Evolutionary conservation across 345 rosid species (phyloP).

Genomic region (Dipteronia sinensis): DNA sequence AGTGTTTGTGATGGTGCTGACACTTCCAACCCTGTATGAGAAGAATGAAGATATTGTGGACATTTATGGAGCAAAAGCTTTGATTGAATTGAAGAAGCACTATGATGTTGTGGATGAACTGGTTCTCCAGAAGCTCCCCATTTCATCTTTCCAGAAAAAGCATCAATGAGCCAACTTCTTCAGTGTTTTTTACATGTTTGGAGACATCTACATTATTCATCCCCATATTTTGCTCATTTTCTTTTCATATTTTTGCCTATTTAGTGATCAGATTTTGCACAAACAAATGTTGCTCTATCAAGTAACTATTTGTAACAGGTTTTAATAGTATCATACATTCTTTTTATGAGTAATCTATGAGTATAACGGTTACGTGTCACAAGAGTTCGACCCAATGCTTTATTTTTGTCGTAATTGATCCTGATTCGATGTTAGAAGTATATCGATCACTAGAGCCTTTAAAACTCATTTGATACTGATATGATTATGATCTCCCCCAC

Average conservation of each 20-base stretch:
- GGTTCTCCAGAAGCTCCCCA: conserved; percentile 34
- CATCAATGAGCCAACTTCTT: conserved; percentile 13
- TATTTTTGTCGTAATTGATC: background rate
- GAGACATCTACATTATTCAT: too few relatives aligned
- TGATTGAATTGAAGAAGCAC: conserved; percentile 37
- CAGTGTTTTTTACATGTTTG: too few relatives aligned
- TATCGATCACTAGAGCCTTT: background rate
- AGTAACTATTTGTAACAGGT: background rate
- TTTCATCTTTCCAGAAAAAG: conserved; percentile 23
- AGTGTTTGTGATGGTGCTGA: conserved; percentile 39
- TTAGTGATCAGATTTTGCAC: too few relatives aligned
- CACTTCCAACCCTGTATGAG: conserved; percentile 42
- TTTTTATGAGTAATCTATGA: too few relatives aligned
- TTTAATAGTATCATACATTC: background rate
- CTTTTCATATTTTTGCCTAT: too few relatives aligned
- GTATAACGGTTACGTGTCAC: background rate
- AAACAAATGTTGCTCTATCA: background rate
- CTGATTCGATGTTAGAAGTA: conserved; percentile 2
- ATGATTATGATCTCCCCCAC: background rate
- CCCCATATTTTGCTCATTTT: too few relatives aligned
- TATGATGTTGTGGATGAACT: conserved; percentile 41
- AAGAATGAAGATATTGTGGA: conserved; percentile 45
- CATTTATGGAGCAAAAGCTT: conserved; percentile 37
- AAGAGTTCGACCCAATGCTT: conserved; percentile 13
- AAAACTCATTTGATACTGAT: background rate